Base-by-base conservation (phyloP, 495 filamentous ascomycete species). In the Penicillium turbatum region DNA sequence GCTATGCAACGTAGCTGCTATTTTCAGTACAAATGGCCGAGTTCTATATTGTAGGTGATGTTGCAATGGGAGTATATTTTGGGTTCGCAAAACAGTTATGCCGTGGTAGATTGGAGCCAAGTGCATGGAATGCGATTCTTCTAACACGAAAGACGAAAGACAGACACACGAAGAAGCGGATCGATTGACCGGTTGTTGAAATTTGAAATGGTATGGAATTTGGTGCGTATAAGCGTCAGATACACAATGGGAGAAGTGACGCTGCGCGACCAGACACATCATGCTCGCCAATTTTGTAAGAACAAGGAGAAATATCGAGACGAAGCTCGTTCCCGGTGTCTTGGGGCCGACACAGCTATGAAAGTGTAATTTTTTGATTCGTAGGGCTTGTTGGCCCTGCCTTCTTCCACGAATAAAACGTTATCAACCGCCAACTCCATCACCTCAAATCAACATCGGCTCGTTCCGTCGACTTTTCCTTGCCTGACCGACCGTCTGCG, bases 361-460 rank as follows among this genome's bases (percentile, higher is more conserved):
- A 60, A 64, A 58, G 56, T 56, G 58, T 61, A 62, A 59, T 69
- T 70, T 71, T 64, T 67, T 68, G 54, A 72, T 74, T 73, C 72
- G 67, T 76, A 71, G 70, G 70, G 72, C 69, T 70, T 61, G 59
- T 44, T 60, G 71, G 68, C 72, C 72, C 72, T 72, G 69, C 66
- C 65, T 66, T 72, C 69, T 71, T 70, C 70, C 72, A 71, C 65
- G 66, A 75, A 72, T 62, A 64, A 56, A 64, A 55, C 64, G 64
- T 75, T 67, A 72, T 70, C 69, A 72, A 75, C 69, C 66, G 64
- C 66, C 63, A 75, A 73, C 69, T 74, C 68, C 70, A 70, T 72
- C 67, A 62, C 61, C 52, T 72, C 67, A 66, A 70, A 59, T 55
- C 59, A 65, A 61, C 59, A 71, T 63, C 66, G 69, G 66, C 65